Evolutionary conservation across 106 monocot species (phyloP).

Genomic region (Dioscorea zingiberensis): DNA sequence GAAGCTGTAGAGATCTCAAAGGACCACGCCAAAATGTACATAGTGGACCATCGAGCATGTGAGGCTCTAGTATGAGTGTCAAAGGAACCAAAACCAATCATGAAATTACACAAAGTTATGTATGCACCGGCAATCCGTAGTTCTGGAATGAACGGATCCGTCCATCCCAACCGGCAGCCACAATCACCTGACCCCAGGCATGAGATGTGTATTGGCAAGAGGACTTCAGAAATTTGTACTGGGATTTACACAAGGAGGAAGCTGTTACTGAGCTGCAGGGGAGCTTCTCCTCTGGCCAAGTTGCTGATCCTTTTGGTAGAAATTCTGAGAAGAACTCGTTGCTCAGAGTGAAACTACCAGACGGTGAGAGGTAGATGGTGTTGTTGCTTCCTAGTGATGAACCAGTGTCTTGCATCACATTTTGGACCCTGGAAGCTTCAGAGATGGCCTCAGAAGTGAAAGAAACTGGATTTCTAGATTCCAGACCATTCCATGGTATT

Average conservation of each 20-base stretch:
- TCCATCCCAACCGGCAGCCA: slow-evolving; percentile 80
- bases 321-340: slow-evolving; percentile 35
- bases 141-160: slow-evolving; percentile 74
- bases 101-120: slow-evolving; percentile 14
- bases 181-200: slow-evolving; percentile 92
- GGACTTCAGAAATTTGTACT: slow-evolving; percentile 43
- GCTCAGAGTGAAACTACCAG: slow-evolving; percentile 38
- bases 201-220: slow-evolving; percentile 36
- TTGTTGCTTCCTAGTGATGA: neutral
- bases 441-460: neutral
- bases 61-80: neutral
- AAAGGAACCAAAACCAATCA: neutral
- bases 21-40: slow-evolving; percentile 19
- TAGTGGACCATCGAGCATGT: slow-evolving; percentile 1
- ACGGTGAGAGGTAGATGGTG: slow-evolving; percentile 4
- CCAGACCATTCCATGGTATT: slow-evolving; percentile 56
- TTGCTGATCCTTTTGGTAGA: slow-evolving; percentile 48
- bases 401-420: neutral
- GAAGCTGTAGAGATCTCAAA: slow-evolving; percentile 11
- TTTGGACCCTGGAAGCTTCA: slow-evolving; percentile 4
- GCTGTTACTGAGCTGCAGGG: slow-evolving; percentile 16
- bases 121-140: slow-evolving; percentile 60
- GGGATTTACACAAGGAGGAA: slow-evolving; percentile 25
- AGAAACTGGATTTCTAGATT: slow-evolving; percentile 11
- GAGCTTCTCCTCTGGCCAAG: slow-evolving; percentile 97